Evolutionary conservation across 768 basidiomycete species (phyloP), one percentile per base, ranked within the genome.

Genomic region (Polyporus arcularius): DNA sequence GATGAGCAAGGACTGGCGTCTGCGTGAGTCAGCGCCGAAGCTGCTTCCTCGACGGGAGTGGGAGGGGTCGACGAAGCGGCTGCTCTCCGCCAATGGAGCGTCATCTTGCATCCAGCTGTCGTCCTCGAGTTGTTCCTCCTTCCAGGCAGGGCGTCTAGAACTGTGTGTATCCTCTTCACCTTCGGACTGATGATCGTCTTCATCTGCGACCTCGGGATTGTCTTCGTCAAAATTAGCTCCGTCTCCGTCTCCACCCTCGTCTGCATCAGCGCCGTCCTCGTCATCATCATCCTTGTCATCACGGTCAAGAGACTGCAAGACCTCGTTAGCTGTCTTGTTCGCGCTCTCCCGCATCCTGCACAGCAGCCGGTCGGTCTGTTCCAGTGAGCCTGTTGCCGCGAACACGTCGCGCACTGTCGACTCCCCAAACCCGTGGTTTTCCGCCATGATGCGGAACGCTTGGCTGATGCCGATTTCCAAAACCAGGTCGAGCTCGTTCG

Each of bases 361-460:
- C 62, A 80, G 66, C 54, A 77, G 69, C 47, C 70, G 67, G 53
- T 82, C 80, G 28, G 80, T 73, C 55, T 72, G 69, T 14, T 68
- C 58, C 16, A 85, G 65, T 58, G 72, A 77, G 49, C 70, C 63
- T 21, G 75, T 68, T 0, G 64, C 38, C 9, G 67, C 39, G 61
- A 76, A 82, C 31, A 82, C 72, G 14, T 69, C 68, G 52, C 74
- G 70, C 18, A 82, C 81, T 5, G 81, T 75, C 3, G 74, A 71
- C 46, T 76, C 66, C 12, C 68, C 70, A 59, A 80, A 80, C 15
- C 79, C 78, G 43, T 83, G 80, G 35, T 81, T 80, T 18, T 71
- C 65, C 0, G 80, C 75, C 72, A 86, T 80, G 57, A 68, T 68
- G 10, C 70, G 65, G 2, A 84, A 61, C 15, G 74, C 65, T 46